These are phyloP conservation scores for Polyporus tsugae DNA, from an alignment of 1,284 basidiomycete species.

Conservation along the genomic window DNA sequence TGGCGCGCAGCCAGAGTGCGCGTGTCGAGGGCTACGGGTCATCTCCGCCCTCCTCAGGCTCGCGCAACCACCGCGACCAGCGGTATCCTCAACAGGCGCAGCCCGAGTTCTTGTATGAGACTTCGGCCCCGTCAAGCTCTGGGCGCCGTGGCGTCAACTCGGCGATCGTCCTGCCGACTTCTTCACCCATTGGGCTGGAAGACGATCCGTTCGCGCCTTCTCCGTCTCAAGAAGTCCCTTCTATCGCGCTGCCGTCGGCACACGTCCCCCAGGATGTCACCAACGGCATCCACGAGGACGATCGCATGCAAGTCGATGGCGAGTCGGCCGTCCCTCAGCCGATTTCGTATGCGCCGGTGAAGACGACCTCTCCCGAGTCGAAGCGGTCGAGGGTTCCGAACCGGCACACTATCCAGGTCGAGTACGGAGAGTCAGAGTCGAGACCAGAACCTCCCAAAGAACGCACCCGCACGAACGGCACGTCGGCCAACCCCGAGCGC, in stretches of 20 bases:
- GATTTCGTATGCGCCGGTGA: constrained; percentile 40
- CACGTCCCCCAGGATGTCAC: constrained; percentile 17
- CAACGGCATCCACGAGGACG: constrained; percentile 22
- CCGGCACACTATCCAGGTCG: constrained; percentile 92
- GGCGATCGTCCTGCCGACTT: constrained; percentile 52
- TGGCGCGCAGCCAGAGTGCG: constrained; percentile 54
- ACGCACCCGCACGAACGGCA: constrained; percentile 36
- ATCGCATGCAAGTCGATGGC: constrained; percentile 28
- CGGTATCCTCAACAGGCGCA: constrained; percentile 43
- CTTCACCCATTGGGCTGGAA: constrained; percentile 47
- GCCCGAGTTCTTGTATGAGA: constrained; percentile 62
- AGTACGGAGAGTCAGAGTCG: constrained; percentile 67
- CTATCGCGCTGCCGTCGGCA: constrained; percentile 28
- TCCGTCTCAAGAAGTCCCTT: constrained; percentile 39
- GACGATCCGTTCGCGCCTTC: constrained; percentile 61
- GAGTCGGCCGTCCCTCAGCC: constrained; percentile 29
- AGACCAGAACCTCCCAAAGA: constrained; percentile 38
- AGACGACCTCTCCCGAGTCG: constrained; percentile 44
- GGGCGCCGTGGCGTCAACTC: constrained; percentile 52
- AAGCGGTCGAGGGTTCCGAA: constrained; percentile 56
- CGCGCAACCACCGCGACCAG: constrained; percentile 50
- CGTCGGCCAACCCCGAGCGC: constrained; percentile 25
- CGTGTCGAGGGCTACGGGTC: constrained; percentile 51
- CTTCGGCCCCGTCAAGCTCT: constrained; percentile 47
- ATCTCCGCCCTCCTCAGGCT: constrained; percentile 35